phyloP scores from a whole-genome alignment of 768 basidiomycete species.

The Tulasnella sp. region DNA sequence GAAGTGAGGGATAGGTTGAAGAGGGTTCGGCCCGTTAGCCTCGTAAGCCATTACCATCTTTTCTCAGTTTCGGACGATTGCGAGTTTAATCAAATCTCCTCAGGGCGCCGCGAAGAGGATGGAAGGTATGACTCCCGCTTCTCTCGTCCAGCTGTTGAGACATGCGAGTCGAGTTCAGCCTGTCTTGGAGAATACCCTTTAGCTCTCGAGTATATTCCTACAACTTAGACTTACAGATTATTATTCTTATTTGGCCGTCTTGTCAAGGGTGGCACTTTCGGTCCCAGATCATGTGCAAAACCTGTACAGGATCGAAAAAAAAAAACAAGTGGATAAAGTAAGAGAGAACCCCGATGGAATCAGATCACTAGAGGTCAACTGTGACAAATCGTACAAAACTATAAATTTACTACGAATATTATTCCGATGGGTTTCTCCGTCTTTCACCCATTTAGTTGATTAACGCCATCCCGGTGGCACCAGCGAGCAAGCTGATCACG shows the following conservation, averaged over 20 bases:
- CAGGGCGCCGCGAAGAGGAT: slow-evolving; percentile 88
- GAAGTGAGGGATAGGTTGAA: slow-evolving; percentile 61
- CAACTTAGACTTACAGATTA: too few relatives aligned
- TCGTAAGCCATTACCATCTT: slow-evolving; percentile 35
- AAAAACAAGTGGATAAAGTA: too few relatives aligned
- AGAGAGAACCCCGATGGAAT: too few relatives aligned
- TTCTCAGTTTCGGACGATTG: neutral
- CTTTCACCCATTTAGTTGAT: neutral
- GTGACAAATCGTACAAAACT: too few relatives aligned
- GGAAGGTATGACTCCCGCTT: slow-evolving; percentile 85
- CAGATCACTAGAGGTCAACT: too few relatives aligned
- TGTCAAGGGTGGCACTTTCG: too few relatives aligned
- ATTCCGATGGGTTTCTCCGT: neutral
- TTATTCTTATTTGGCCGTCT: too few relatives aligned
- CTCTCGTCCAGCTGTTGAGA: slow-evolving; percentile 53
- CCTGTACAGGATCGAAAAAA: too few relatives aligned
- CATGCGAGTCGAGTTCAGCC: slow-evolving; percentile 33
- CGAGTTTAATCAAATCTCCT: neutral
- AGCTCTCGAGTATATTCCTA: too few relatives aligned
- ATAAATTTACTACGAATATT: neutral
- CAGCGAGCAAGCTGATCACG: slow-evolving; percentile 47
- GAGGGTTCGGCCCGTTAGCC: slow-evolving; percentile 50
- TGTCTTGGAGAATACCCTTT: neutral
- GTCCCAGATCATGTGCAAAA: too few relatives aligned
- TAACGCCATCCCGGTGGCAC: slow-evolving; percentile 48